Base-by-base conservation (phyloP, 306 rosid species). In the Rosa lucieae region DNA sequence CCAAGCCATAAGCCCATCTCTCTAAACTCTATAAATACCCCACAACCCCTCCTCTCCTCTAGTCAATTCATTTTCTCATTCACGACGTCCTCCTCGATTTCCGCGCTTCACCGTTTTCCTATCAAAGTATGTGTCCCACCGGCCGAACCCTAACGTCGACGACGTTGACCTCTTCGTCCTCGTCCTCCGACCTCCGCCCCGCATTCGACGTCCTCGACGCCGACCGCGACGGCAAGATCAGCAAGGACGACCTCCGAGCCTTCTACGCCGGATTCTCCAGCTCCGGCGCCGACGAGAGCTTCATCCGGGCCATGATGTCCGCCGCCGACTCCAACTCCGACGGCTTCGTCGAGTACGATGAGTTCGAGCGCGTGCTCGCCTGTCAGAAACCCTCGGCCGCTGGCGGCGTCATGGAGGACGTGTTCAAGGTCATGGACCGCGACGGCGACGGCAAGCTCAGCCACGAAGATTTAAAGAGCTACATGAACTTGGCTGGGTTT, bases 371-470 rank as follows among this genome's bases (percentile, higher is more conserved):
- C 37, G 94, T 93, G 48, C 86, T 81, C 52, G 87, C 80, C 0
- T 66, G 80, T 17, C 42, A n/a, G 37, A 80, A 69, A 72, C 81
- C 35, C 47, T 78, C 63, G 1, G 32, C 84, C 49, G 42, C 20
- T 2, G 85, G 82, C 18, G 86, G 85, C 39, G 83, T 94, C 5
- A 89, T 96, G 93, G 94, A 89, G 72, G 99, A 96, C 14, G 97
- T 89, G 77, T 96, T 93, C 77, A 90, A 78, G 86, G 86, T 81
- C 10, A 96, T 96, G 96, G 98, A 96, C 78, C 89, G 79, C 74
- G 99, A 96, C 70, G 99, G 94, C 5, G 99, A 96, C 59, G 99
- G 99, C 21, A 84, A 77, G 72, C 89, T 96, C 23, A 86, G 94
- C 86, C 97, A 89, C 43, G 73, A 29, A 0, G 99, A 96, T 63